These are phyloP conservation scores for Boechera stricta DNA, from an alignment of 345 rosid genomes.

Conservation along the genomic window DNA sequence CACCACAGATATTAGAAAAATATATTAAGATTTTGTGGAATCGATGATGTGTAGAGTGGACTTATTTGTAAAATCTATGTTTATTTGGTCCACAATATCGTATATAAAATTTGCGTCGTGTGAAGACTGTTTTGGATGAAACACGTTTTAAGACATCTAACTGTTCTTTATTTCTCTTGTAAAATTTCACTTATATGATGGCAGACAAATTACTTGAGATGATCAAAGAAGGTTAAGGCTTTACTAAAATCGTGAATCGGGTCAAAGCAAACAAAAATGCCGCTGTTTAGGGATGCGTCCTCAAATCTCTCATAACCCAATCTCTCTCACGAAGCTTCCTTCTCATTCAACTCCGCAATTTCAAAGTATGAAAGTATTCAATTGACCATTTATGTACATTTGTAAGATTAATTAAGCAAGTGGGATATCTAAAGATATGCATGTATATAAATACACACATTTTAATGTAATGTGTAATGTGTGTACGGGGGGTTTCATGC, in stretches of 20 bases:
- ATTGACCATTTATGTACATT: conserved; percentile 30
- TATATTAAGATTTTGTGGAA: neutral
- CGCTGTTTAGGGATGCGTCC: conserved; percentile 18
- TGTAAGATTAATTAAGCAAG: conserved; percentile 17
- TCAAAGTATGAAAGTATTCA: conserved; percentile 30
- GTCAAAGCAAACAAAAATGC: conserved; percentile 31
- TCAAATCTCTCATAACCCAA: conserved; percentile 29
- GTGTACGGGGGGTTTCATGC: conserved; percentile 26
- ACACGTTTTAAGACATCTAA: conserved; percentile 16
- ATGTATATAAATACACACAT: conserved; percentile 5
- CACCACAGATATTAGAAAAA: neutral
- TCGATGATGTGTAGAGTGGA: neutral
- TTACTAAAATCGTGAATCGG: conserved; percentile 15
- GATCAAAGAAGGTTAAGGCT: conserved; percentile 3
- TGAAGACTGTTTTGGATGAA: neutral
- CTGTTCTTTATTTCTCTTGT: neutral
- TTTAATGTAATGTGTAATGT: conserved; percentile 19
- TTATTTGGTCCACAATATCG: neutral
- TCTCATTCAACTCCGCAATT: neutral
- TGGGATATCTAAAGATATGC: conserved; percentile 27
- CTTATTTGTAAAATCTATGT: conserved; percentile 1
- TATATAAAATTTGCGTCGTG: neutral
- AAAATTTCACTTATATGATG: neutral
- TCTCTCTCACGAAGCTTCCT: conserved; percentile 38
- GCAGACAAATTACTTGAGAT: conserved; percentile 36